A percentile compares a stretch with the other conserved stretches of the same genome.
phyloP scores from a whole-genome alignment of 192 early-diverging fungal species.

The Backusella morwellensis region DNA sequence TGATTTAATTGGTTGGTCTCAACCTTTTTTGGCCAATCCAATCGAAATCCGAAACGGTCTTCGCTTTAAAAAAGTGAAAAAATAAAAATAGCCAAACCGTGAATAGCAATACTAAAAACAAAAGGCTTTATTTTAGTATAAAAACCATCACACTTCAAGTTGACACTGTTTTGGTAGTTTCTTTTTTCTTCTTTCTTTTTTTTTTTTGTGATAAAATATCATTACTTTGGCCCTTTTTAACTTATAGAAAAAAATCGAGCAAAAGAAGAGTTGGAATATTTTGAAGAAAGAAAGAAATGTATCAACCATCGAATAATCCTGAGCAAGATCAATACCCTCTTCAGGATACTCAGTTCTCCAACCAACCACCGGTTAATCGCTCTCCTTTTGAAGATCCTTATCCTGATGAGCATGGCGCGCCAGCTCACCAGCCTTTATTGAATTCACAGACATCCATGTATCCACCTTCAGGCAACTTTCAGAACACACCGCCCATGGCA shows the following conservation, averaged over 20 bases:
- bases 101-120: not conserved
- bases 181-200: not conserved
- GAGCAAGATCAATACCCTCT: slow-evolving; percentile 38
- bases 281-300: slow-evolving; percentile 11
- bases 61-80: not conserved
- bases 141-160: not conserved
- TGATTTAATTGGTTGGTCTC: not conserved
- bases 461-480: not conserved
- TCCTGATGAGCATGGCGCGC: slow-evolving; percentile 12
- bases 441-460: slow-evolving; percentile 23
- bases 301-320: slow-evolving; percentile 12
- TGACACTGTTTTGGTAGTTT: not conserved
- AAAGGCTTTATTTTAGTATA: not conserved
- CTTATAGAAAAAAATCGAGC: not conserved
- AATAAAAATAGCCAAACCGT: not conserved
- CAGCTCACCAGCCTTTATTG: slow-evolving; percentile 20
- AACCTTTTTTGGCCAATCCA: not conserved
- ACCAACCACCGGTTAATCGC: slow-evolving; percentile 16
- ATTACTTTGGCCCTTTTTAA: not conserved
- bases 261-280: not conserved
- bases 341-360: slow-evolving; percentile 32
- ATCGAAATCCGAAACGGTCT: not conserved
- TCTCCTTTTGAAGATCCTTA: slow-evolving; percentile 35
- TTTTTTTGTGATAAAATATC: not conserved
- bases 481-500: not conserved